Base-by-base conservation (phyloP, 2,329 filamentous ascomycete genomes). In the Fusarium lyarnte region DNA sequence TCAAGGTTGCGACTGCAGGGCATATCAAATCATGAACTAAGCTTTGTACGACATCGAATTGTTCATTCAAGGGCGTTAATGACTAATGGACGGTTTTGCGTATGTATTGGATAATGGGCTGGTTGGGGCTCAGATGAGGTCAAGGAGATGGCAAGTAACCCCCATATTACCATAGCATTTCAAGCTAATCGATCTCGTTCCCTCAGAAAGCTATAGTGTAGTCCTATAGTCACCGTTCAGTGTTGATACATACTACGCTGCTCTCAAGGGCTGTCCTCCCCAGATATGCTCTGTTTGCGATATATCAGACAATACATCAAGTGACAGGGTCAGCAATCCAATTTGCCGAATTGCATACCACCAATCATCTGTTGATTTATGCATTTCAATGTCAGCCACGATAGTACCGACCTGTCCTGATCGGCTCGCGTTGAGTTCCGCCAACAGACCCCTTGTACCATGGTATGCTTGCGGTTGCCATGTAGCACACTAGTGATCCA, bases 1-100 rank as follows among this genome's bases (percentile, higher is more conserved):
- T 98, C 54, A 83, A 86, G 47, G 91, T 97, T 71, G 95, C 96
- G 7, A 96, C 90, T 42, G 93, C 93, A 51, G 96, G 96, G 0
- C 96, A 98, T 60, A 63, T 73, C 36, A 63, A 71, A 29, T 47
- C 66, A 51, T 72, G 54, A 76, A 27, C 19, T 16, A 5, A n/a
- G 14, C 11, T 38, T 38, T 14, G 17, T 21, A 8, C 27, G 49
- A 38, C 33, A 27, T 38, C 23, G 12, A 27, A 27, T 9, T 38
- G 1, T 14, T 27, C 35, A n/a, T 21, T 3, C 33, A 16, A 5
- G 19, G 14, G 27, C 2, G 14, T 8, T 23, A 14, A 27, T 13
- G 8, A 25, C 6, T 17, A 10, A 38, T n/a, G 17, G 27, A n/a
- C 9, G 25, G 12, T 27, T 5, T 41, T 46, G 7, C 13, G 31